Conservation (phyloP, 2,329 filamentous ascomycete species). For the Colletotrichum karsti region DNA sequence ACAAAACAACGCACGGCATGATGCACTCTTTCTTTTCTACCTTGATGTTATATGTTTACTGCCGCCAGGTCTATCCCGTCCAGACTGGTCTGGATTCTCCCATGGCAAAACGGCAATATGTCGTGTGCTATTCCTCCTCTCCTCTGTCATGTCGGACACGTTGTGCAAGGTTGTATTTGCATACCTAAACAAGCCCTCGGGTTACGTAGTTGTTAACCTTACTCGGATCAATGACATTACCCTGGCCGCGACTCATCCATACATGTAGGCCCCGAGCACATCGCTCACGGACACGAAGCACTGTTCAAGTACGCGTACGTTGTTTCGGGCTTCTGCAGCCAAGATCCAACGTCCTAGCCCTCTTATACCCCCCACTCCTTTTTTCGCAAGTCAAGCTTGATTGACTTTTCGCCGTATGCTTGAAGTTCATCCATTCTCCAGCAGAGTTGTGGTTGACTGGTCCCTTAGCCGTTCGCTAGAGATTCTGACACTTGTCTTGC, state of each 20-base stretch:
- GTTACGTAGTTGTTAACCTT: neutral
- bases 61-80: neutral
- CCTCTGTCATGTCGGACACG: neutral
- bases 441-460: neutral
- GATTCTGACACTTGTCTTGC: conserved; percentile 3
- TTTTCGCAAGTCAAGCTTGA: neutral
- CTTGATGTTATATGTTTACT: neutral
- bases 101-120: neutral
- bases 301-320: conserved; percentile 15
- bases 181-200: neutral
- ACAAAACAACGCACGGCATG: neutral
- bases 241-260: neutral
- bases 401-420: neutral
- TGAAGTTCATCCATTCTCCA: conserved; percentile 15
- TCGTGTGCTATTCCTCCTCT: neutral
- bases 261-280: neutral
- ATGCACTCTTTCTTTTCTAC: neutral
- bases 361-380: neutral
- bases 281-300: neutral
- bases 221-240: neutral
- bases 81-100: neutral
- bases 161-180: neutral
- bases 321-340: conserved; percentile 18
- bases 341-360: neutral
- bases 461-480: neutral